Base-by-base conservation (phyloP, 78 protist species). In the Isochrysis galbana region DNA sequence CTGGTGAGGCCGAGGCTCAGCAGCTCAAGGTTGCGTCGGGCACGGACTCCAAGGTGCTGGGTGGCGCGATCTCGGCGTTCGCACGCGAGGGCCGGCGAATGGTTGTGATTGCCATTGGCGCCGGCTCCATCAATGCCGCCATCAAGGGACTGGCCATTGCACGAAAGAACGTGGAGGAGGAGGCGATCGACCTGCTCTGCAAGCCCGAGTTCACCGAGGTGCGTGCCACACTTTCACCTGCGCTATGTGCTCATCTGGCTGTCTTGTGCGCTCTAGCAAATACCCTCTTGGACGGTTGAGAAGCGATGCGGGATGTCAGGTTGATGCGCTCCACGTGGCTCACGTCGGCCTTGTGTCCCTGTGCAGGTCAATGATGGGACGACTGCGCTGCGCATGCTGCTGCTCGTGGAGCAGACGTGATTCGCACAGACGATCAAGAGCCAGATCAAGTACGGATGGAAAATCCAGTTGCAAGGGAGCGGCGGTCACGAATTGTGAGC, bases 61-160 rank as follows among this genome's bases (percentile, higher is more conserved):
- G 54, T 2, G 87, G 87, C 87, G 87, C 87, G 51, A 78, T 78
- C 51, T 39, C 87, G 25, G 7, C 2, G 23, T 39, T 41, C 34
- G 87, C 87, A 47, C 87, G 87, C 2, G 44, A 78, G 48, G 51
- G 51, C 25, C 51, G 17, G 0, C 87, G 87, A 32, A 41, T 78
- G 48, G 44, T 36, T 45, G 26, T 78, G 21, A 21, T 29, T 34
- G 87, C 87, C 32, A 78, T 78, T 34, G 87, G 87, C 51, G 87
- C 87, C 11, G 46, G 38, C 36, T 19, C 87, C 21, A 36, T 29
- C 87, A 78, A 78, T 47, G 54, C 38, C 54, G 87, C 87, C 11
- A 34, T 78, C 34, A 78, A 78, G 87, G 87, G 32, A 32, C 38
- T 78, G 54, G 87, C 87, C 38, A 78, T 78, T 32, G 87, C 87